These are phyloP conservation scores for Saitozyma podzolica DNA, from an alignment of 768 basidiomycete species.

Conservation along the genomic window DNA sequence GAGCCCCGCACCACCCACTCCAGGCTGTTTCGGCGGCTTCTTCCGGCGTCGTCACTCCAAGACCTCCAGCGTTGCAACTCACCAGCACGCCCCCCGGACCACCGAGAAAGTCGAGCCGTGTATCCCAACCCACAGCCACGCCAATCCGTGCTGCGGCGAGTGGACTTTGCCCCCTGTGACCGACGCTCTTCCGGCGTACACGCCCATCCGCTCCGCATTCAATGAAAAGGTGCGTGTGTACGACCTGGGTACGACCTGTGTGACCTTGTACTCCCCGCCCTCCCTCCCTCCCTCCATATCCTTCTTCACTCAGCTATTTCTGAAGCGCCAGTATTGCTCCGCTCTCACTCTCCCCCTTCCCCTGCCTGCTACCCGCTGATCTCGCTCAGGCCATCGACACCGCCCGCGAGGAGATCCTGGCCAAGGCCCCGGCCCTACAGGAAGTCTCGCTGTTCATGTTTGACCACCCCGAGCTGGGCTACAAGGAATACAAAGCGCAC, in stretches of 20 bases:
- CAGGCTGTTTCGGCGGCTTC: conserved; percentile 10
- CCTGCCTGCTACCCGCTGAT: no score
- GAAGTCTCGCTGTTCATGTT: conserved; percentile 7
- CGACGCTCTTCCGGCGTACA: conserved; percentile 8
- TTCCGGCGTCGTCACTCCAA: background rate
- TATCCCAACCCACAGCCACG: background rate
- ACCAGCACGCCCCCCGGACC: background rate
- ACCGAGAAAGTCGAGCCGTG: background rate
- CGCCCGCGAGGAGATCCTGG: conserved; percentile 1
- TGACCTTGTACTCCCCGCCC: no score
- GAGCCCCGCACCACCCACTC: background rate
- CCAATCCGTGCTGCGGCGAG: conserved; percentile 6
- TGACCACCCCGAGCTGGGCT: conserved; percentile 14
- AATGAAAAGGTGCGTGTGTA: conserved; percentile 1
- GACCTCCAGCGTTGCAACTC: background rate
- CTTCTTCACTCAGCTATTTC: no score
- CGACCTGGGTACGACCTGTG: no score
- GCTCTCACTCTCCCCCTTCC: no score
- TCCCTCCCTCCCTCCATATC: no score
- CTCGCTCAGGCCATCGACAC: no score
- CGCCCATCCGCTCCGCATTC: conserved; percentile 1
- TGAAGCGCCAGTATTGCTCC: no score
- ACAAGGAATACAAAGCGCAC: conserved; percentile 13
- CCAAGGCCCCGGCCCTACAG: conserved; percentile 5
- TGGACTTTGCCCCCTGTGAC: background rate